Base-by-base conservation (phyloP, 2,329 filamentous ascomycete genomes). In the Amauroascus niger region DNA sequence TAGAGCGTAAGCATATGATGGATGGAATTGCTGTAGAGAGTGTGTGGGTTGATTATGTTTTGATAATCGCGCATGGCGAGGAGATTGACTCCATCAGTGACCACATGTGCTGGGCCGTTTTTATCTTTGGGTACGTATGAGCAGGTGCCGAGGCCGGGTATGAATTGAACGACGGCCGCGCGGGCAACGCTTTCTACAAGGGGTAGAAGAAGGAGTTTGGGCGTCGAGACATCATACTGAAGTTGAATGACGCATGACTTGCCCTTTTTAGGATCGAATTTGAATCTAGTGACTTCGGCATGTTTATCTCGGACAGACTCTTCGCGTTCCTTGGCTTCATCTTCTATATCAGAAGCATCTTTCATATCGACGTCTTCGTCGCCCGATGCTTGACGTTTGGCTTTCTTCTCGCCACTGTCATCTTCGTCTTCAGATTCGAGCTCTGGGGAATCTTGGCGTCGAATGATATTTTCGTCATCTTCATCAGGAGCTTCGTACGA, bases 401-500 rank as follows among this genome's bases (percentile, higher is more conserved):
- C 3, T 30, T 53, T 49, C 18, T 18, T 51, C 22, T 49, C 49
- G 16, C 20, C 45, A 11, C 30, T 41, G 32, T 58, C 59, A 30
- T 51, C 76, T 62, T 79, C 78, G 56, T 76, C 76, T 60, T 79
- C 71, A 13, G 69, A 68, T 48, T 81, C 78, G 1, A 78, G 78
- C 18, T 81, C 80, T 20, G 74, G 70, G 1, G 76, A 75, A 63
- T 84, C 78, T 54, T 79, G 77, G 50, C 75, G 74, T 62, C 85
- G 83, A 52, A 94, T 82, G 33, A 79, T 83, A 60, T 88, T 82
- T 63, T 94, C 80, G 64, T 97, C 93, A 3, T 91, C 91, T 4
- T 95, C 90, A 65, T 97, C 93, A 45, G 95, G 94, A 32, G 84
- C 87, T 37, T 88, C 91, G 61, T 96, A 97, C 13, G 88, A 93